phyloP scores from a whole-genome alignment of 352 stramenopile genomes.

The Paralagenidium karlingii region DNA sequence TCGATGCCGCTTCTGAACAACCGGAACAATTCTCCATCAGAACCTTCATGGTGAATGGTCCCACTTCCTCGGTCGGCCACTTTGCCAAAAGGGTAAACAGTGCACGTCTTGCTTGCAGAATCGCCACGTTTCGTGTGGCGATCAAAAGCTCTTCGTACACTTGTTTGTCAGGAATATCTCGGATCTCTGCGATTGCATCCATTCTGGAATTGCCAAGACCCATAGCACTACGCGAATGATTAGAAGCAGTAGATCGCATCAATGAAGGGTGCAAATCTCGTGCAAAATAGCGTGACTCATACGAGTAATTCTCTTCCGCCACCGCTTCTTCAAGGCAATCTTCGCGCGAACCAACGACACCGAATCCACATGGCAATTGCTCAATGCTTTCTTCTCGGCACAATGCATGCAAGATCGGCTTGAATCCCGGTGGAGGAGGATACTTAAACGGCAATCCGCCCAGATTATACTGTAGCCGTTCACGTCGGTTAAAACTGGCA shows the following conservation, averaged over 20 bases:
- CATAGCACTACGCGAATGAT: slow-evolving; percentile 27
- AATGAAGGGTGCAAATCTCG: slow-evolving; percentile 69
- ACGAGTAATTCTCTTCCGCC: slow-evolving; percentile 75
- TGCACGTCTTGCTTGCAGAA: slow-evolving; percentile 64
- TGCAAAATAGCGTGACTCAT: slow-evolving; percentile 62
- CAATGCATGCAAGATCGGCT: slow-evolving; percentile 62
- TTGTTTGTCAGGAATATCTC: slow-evolving; percentile 61
- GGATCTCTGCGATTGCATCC: slow-evolving; percentile 61
- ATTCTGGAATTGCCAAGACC: slow-evolving; percentile 30
- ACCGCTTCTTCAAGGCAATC: slow-evolving; percentile 76
- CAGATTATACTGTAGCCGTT: slow-evolving; percentile 81
- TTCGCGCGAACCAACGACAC: slow-evolving; percentile 62
- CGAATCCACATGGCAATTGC: slow-evolving; percentile 53
- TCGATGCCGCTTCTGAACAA: neutral
- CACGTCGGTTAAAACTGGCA: slow-evolving; percentile 77
- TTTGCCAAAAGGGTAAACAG: slow-evolving; percentile 66
- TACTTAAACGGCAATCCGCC: slow-evolving; percentile 73
- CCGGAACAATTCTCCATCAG: slow-evolving; percentile 12
- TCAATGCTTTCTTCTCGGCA: slow-evolving; percentile 10
- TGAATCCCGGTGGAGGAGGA: slow-evolving; percentile 55
- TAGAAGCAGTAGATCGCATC: slow-evolving; percentile 29
- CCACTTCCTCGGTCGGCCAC: slow-evolving; percentile 47
- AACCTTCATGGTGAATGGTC: slow-evolving; percentile 32
- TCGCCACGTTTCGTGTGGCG: slow-evolving; percentile 60
- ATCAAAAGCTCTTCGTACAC: slow-evolving; percentile 69